A percentile compares a stretch with the other conserved stretches of the same genome.
Conservation (phyloP, 257 asterid genomes). For the Jacaranda copaia region DNA sequence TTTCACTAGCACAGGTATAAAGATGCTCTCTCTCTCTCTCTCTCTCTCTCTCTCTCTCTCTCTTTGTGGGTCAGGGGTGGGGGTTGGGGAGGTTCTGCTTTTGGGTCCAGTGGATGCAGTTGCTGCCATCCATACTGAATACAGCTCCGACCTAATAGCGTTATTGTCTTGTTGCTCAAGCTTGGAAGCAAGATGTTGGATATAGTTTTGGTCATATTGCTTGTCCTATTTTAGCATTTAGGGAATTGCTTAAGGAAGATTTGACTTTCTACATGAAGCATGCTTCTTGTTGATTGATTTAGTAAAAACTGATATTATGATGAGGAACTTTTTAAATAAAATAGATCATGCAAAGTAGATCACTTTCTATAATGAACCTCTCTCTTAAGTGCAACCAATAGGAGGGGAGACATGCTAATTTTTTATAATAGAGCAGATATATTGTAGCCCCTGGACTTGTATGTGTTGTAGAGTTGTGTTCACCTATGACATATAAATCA, state of each 20-base stretch:
- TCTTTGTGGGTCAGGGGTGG: not conserved
- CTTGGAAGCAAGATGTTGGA: conserved; percentile 15
- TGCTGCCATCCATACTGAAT: not conserved
- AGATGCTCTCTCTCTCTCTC: too few species aligned
- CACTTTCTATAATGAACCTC: conserved; percentile 1
- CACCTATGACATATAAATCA: conserved; percentile 10
- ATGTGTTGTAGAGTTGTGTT: conserved; percentile 1
- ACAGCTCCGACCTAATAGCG: conserved; percentile 11
- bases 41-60: not conserved
- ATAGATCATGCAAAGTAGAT: not conserved
- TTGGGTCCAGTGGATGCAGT: not conserved
- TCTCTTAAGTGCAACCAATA: not conserved
- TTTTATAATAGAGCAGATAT: not conserved
- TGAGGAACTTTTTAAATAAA: not conserved
- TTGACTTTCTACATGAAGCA: not conserved
- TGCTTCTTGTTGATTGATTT: not conserved
- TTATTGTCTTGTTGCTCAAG: not conserved
- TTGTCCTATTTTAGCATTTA: conserved; percentile 5
- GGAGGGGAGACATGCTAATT: conserved; percentile 14
- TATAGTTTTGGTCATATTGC: not conserved
- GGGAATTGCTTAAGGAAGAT: not conserved
- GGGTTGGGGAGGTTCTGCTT: not conserved
- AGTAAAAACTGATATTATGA: not conserved
- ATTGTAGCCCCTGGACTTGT: conserved; percentile 19
- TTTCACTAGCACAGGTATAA: too few species aligned